phyloP scores from a whole-genome alignment of 495 filamentous ascomycete genomes.

The Penicillium arizonense region DNA sequence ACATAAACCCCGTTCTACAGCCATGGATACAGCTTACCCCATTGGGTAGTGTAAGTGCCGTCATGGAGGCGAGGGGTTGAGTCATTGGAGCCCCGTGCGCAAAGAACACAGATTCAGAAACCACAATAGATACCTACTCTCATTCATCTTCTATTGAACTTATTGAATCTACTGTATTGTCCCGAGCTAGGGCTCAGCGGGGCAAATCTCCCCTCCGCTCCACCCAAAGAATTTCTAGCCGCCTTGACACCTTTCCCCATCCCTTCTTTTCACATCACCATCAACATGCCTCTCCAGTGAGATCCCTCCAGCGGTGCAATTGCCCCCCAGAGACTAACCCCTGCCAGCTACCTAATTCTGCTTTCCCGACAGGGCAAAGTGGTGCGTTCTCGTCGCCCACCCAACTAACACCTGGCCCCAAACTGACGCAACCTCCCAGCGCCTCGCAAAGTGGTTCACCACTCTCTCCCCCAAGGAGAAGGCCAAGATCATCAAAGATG shows the following conservation, averaged over 20 bases:
- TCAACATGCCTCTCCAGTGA: conserved; percentile 63
- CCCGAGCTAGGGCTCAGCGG: conserved; percentile 28
- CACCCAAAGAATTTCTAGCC: conserved; percentile 41
- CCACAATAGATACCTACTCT: background rate
- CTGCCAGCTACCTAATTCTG: conserved; percentile 86
- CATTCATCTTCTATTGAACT: conserved; percentile 1
- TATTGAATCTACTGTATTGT: background rate
- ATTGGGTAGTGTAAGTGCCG: background rate
- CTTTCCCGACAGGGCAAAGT: conserved; percentile 99
- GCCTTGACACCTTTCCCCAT: conserved; percentile 23
- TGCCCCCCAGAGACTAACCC: conserved; percentile 29
- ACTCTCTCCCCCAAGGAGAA: conserved; percentile 98
- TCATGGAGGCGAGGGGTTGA: conserved; percentile 6
- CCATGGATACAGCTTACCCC: too few relatives aligned
- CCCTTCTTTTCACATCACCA: conserved; percentile 15
- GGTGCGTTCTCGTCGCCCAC: conserved; percentile 58
- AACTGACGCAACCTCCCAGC: conserved; percentile 52
- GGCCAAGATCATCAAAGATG: conserved; percentile 99
- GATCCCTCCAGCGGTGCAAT: conserved; percentile 6
- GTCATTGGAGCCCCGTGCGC: conserved; percentile 5
- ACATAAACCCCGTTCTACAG: too few relatives aligned
- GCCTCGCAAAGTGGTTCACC: conserved; percentile 99
- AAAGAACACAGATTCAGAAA: background rate
- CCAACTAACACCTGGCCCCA: conserved; percentile 28
- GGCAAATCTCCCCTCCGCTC: conserved; percentile 28